A percentile compares a stretch with the other conserved stretches of the same genome.
Evolutionary conservation across 2,329 filamentous ascomycete species (phyloP).

Genomic region (Rhytidhysteron rufulum): DNA sequence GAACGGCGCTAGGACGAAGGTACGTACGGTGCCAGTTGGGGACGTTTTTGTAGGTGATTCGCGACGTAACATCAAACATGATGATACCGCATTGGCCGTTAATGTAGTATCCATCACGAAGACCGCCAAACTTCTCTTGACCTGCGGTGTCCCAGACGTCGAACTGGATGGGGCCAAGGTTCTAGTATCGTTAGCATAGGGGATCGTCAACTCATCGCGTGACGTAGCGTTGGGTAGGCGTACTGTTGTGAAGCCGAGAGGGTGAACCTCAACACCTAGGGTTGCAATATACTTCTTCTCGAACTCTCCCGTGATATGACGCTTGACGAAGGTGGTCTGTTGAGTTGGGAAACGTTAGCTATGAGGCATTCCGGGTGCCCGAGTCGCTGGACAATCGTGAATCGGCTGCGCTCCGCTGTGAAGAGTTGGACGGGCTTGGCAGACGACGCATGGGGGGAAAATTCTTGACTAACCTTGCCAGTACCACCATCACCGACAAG

Average conservation of each 20-base stretch:
- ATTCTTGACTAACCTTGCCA: conserved; percentile 73
- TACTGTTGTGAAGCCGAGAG: conserved; percentile 96
- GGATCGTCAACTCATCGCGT: too few species aligned
- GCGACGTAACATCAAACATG: conserved; percentile 99
- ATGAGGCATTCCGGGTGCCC: background rate
- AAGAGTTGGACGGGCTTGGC: background rate
- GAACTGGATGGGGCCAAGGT: conserved; percentile 95
- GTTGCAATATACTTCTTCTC: conserved; percentile 99
- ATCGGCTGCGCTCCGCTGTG: background rate
- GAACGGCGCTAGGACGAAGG: background rate
- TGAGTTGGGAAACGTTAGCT: conserved; percentile 18
- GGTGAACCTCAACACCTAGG: conserved; percentile 98
- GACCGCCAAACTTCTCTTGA: conserved; percentile 99
- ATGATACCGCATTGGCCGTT: conserved; percentile 99
- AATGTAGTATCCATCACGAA: conserved; percentile 99
- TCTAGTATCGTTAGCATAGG: too few species aligned
- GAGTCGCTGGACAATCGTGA: background rate
- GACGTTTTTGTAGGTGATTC: conserved; percentile 99
- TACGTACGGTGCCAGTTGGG: conserved; percentile 99
- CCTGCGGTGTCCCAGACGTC: conserved; percentile 99
- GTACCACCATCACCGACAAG: conserved; percentile 99
- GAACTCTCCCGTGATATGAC: conserved; percentile 98
- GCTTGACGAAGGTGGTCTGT: conserved; percentile 99
- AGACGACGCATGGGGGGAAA: conserved; percentile 1
- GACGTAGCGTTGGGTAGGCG: too few species aligned